These are phyloP conservation scores for Tripterygium wilfordii DNA, from an alignment of 177 flowering plant species.

Conservation along the genomic window DNA sequence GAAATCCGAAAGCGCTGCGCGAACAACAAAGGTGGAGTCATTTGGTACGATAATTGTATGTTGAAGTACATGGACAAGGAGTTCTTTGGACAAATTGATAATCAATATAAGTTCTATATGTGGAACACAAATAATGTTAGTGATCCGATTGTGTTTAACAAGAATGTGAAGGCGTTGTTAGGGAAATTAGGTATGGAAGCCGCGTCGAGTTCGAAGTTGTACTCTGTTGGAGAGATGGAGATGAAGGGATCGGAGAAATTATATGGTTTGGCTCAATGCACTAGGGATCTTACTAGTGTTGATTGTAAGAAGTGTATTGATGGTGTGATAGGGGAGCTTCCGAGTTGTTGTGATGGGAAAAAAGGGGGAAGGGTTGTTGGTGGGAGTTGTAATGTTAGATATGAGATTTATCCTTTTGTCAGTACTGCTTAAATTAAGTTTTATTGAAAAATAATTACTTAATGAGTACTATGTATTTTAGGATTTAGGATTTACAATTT, in stretches of 20 bases:
- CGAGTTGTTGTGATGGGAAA: conserved; percentile 16
- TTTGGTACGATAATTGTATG: conserved; percentile 26
- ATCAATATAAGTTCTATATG: conserved; percentile 11
- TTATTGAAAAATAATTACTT: no score
- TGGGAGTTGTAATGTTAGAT: conserved; percentile 16
- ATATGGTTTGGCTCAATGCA: conserved; percentile 17
- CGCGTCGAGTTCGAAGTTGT: background rate
- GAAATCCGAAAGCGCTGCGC: conserved; percentile 21
- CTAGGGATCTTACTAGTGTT: conserved; percentile 7
- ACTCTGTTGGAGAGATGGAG: conserved; percentile 5
- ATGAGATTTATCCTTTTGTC: conserved; percentile 20
- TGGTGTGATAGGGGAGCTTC: conserved; percentile 14
- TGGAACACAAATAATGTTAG: conserved; percentile 4
- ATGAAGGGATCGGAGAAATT: conserved; percentile 5
- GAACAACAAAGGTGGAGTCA: conserved; percentile 11
- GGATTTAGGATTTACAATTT: no score
- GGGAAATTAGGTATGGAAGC: conserved; percentile 3
- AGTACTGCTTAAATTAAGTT: no score
- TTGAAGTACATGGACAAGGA: conserved; percentile 15
- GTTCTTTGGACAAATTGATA: conserved; percentile 19
- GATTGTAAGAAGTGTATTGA: conserved; percentile 14
- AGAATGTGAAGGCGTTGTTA: conserved; percentile 6
- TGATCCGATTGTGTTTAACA: conserved; percentile 5
- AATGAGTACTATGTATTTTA: no score
- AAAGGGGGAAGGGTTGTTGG: conserved; percentile 15